These are phyloP conservation scores for Auriculariales sp. DNA, from an alignment of 768 basidiomycete genomes.

Conservation along the genomic window DNA sequence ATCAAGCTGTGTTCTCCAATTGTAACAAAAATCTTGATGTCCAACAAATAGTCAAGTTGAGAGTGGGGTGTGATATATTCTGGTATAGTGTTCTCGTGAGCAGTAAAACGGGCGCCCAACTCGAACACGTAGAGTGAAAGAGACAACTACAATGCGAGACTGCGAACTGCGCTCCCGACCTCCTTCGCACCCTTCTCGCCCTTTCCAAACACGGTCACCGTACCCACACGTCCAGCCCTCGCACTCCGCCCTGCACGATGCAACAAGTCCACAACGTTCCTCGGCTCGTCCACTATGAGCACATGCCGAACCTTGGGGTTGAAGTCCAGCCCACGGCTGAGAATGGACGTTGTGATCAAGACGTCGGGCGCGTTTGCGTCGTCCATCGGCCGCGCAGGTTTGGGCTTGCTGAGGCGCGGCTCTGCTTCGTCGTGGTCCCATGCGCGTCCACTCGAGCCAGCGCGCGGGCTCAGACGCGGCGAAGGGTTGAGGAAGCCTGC, in stretches of 20 bases:
- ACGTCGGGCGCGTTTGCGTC: conserved; percentile 37
- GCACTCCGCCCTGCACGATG: conserved; percentile 82
- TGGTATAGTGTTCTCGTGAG: no score
- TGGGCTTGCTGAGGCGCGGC: conserved; percentile 4
- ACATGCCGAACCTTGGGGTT: conserved; percentile 63
- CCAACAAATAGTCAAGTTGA: no score
- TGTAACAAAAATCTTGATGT: no score
- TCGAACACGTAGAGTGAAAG: no score
- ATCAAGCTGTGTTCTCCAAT: no score
- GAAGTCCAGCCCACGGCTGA: conserved; percentile 86
- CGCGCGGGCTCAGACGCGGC: neutral
- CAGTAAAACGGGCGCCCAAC: no score
- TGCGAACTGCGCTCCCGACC: neutral
- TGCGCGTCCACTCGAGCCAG: neutral
- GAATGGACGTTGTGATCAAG: conserved; percentile 78
- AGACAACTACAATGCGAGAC: no score
- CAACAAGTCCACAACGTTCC: conserved; percentile 83
- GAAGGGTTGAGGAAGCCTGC: conserved; percentile 46
- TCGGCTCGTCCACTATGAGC: conserved; percentile 76
- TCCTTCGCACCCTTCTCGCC: neutral
- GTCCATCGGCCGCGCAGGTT: conserved; percentile 11
- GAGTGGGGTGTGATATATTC: no score
- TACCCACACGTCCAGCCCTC: conserved; percentile 31
- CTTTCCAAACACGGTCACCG: conserved; percentile 8
- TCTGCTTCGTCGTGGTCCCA: neutral